Conservation (phyloP, 768 basidiomycete genomes). For the Mrakia gelida region DNA sequence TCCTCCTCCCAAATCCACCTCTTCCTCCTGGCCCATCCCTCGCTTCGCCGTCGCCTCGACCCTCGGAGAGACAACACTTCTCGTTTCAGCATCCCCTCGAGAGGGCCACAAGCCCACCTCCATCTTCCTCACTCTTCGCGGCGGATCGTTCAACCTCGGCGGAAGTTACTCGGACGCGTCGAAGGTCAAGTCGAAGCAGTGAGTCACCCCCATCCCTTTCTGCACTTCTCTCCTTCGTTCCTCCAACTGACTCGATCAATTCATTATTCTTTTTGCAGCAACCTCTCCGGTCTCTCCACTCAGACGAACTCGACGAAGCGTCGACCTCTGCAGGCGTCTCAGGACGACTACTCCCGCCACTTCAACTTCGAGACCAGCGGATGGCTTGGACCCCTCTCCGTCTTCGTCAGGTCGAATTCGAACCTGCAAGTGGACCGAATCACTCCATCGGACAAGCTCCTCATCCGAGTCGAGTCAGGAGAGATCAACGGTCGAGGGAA, state of each 20-base stretch:
- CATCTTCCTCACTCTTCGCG: not conserved
- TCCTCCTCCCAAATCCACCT: not conserved
- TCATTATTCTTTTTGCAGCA: not conserved
- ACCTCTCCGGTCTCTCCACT: not conserved
- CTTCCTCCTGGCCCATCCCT: not conserved
- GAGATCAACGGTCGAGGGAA: slow-evolving; percentile 1
- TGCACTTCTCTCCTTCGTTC: not conserved
- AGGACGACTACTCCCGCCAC: not conserved
- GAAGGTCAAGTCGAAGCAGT: slow-evolving; percentile 13
- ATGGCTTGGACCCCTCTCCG: not conserved
- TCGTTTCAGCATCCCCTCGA: not conserved
- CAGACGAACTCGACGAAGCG: not conserved
- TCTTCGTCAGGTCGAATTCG: not conserved
- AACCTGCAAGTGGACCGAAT: not conserved
- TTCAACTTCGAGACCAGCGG: slow-evolving; percentile 4
- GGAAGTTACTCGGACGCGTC: not conserved
- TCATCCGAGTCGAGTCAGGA: slow-evolving; percentile 1
- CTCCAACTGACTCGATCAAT: too few relatives aligned
- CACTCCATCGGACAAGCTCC: slow-evolving; percentile 3
- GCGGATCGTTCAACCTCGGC: not conserved
- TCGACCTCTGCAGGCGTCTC: not conserved
- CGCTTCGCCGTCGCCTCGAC: not conserved
- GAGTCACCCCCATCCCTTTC: not conserved
- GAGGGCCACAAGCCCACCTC: not conserved
- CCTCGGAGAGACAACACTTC: not conserved